phyloP scores from a whole-genome alignment of 2,329 filamentous ascomycete species.

The Xylaria sp. region DNA sequence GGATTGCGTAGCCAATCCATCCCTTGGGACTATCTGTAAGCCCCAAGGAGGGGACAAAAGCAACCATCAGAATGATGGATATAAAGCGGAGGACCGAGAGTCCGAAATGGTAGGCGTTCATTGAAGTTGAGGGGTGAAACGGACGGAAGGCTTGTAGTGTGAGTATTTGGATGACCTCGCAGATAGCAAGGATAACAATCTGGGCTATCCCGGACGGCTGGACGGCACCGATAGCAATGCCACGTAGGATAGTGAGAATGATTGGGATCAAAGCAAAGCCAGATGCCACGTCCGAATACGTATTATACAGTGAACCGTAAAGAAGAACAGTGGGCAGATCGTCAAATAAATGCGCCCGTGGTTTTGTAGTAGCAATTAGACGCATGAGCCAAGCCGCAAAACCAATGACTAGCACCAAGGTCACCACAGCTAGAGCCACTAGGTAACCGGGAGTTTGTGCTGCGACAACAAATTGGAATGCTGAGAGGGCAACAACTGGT shows the following conservation, averaged over 20 bases:
- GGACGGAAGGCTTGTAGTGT: conserved; percentile 91
- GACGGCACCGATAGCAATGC: conserved; percentile 90
- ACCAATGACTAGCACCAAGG: conserved; percentile 76
- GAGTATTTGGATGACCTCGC: conserved; percentile 89
- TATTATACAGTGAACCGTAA: conserved; percentile 96
- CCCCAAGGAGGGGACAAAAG: conserved; percentile 86
- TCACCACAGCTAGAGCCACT: conserved; percentile 78
- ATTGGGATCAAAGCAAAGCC: conserved; percentile 90
- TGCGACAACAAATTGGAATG: conserved; percentile 90
- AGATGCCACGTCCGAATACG: conserved; percentile 92
- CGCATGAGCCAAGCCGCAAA: conserved; percentile 83
- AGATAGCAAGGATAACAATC: conserved; percentile 90
- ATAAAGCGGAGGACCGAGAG: conserved; percentile 83
- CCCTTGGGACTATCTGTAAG: conserved; percentile 84
- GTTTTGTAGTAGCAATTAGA: conserved; percentile 82
- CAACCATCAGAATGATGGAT: conserved; percentile 78
- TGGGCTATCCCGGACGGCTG: conserved; percentile 95
- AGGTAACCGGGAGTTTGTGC: conserved; percentile 73
- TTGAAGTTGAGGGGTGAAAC: conserved; percentile 90
- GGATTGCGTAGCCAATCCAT: conserved; percentile 94
- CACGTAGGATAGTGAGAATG: conserved; percentile 84
- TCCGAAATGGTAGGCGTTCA: conserved; percentile 94
- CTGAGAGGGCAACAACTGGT: conserved; percentile 85
- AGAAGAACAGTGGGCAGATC: conserved; percentile 88
- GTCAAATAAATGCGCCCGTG: conserved; percentile 90